Evolutionary conservation across 164 flowering plant species (phyloP).

Genomic region (Dillenia turbinata): DNA sequence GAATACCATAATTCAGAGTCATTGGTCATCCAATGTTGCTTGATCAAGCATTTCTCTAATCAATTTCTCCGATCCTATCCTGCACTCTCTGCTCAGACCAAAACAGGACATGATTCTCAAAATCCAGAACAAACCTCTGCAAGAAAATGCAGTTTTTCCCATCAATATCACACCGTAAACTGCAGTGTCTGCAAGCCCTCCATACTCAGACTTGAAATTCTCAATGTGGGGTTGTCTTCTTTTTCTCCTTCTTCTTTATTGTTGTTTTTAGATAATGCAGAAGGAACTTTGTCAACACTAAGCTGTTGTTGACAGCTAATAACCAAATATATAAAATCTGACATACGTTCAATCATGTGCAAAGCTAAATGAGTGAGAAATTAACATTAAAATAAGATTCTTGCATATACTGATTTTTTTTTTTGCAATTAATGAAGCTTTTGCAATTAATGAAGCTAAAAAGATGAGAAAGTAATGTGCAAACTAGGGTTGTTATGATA

Average conservation of each 20-base stretch:
- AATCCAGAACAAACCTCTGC: conserved; percentile 69
- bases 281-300: conserved; percentile 59
- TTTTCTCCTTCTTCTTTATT: conserved; percentile 10
- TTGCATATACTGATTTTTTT: no score
- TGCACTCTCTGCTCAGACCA: conserved; percentile 43
- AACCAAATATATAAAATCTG: no score
- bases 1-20: no score
- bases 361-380: no score
- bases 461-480: no score
- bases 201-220: conserved; percentile 24
- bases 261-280: conserved; percentile 64
- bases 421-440: no score
- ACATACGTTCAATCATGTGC: no score
- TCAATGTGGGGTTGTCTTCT: neutral
- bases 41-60: conserved; percentile 73
- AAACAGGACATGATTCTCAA: conserved; percentile 53
- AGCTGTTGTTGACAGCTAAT: conserved; percentile 49
- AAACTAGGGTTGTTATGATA: no score
- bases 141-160: conserved; percentile 52
- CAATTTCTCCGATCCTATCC: conserved; percentile 48
- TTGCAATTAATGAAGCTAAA: no score
- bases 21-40: conserved; percentile 79
- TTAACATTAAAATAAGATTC: no score
- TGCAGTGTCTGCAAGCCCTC: conserved; percentile 61
- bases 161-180: conserved; percentile 52